A percentile compares a stretch with the other conserved stretches of the same genome.
Conservation (phyloP, 768 basidiomycete species). For the Sistotremastrum niveocremeum region DNA sequence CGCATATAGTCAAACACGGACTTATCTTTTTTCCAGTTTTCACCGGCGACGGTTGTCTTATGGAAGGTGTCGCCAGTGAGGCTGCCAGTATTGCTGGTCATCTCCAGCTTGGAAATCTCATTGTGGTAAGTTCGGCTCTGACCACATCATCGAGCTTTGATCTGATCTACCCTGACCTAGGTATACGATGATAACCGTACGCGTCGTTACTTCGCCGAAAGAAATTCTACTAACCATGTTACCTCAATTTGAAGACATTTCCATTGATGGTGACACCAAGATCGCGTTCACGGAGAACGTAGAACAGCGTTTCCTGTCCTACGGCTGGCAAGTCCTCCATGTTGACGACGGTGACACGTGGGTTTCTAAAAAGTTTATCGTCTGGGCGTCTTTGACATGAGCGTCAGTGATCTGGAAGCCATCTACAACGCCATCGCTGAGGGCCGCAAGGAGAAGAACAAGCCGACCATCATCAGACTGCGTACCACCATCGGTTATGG, state of each 20-base stretch:
- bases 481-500: slow-evolving; percentile 90
- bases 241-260: slow-evolving; percentile 52
- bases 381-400: background rate
- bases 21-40: slow-evolving; percentile 42
- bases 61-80: slow-evolving; percentile 93
- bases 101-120: slow-evolving; percentile 83
- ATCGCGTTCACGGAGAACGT: slow-evolving; percentile 93
- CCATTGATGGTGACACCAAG: slow-evolving; percentile 89
- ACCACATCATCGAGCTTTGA: slow-evolving; percentile 7
- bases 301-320: slow-evolving; percentile 72
- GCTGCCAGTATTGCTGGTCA: slow-evolving; percentile 90
- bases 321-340: slow-evolving; percentile 88
- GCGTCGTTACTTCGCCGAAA: slow-evolving; percentile 13
- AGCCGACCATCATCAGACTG: slow-evolving; percentile 79
- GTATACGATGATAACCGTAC: slow-evolving; percentile 93
- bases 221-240: background rate
- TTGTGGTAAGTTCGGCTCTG: slow-evolving; percentile 48
- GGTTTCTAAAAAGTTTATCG: slow-evolving; percentile 8
- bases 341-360: slow-evolving; percentile 72
- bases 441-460: slow-evolving; percentile 60
- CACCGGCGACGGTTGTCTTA: slow-evolving; percentile 89
- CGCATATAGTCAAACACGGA: slow-evolving; percentile 1
- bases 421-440: slow-evolving; percentile 71
- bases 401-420: slow-evolving; percentile 50
- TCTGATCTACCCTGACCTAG: slow-evolving; percentile 22